Evolutionary conservation across 257 asterid species (phyloP), one percentile per base, ranked within the genome.

Genomic region (Eucommia ulmoides): DNA sequence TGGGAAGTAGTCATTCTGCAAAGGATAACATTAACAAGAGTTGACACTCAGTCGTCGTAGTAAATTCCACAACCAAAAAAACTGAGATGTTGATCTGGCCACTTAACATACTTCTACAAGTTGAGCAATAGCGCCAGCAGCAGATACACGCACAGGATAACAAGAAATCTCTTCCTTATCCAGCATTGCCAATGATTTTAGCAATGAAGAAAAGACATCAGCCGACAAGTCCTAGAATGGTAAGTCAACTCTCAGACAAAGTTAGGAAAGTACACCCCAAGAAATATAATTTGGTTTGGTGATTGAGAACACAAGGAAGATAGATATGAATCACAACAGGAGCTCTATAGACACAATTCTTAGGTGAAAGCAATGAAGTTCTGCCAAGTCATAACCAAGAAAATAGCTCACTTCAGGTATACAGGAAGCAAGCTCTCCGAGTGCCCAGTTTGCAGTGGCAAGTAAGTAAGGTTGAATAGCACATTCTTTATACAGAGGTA

Each of bases 361-460:
- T 1, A 17, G 3, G 16, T 35, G 11, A 35, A 35, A 9, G 42
- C 8, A 11, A 46, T 33, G 38, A 4, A 12, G 15, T 24, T 52
- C 19, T 19, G 23, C 45, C 7, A 18, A 15, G 24, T 6, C 17
- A 5, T 20, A 19, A 7, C 8, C 20, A 49, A 24, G 41, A 52
- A 15, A 38, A 9, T 45, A 58, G 25, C 74, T 59, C 24, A 71
- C 77, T 52, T 71, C 70, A 19, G 77, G 69, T 23, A 71, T 55
- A 44, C 77, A 66, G 24, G 74, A 50, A 35, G 77, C 63, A 52
- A 71, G 74, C 70, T 71, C 73, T 56, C 73, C 74, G 29, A 71
- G 62, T 35, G 62, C 65, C 77, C 77, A 71, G 52, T 66, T 71
- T 29, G 77, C 77, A 19, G 77, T 58, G 46, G 77, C 77, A 55